Evolutionary conservation across 192 early-diverging fungal genomes (phyloP), one percentile per base, ranked within the genome.

Genomic region (Thamnidium elegans): DNA sequence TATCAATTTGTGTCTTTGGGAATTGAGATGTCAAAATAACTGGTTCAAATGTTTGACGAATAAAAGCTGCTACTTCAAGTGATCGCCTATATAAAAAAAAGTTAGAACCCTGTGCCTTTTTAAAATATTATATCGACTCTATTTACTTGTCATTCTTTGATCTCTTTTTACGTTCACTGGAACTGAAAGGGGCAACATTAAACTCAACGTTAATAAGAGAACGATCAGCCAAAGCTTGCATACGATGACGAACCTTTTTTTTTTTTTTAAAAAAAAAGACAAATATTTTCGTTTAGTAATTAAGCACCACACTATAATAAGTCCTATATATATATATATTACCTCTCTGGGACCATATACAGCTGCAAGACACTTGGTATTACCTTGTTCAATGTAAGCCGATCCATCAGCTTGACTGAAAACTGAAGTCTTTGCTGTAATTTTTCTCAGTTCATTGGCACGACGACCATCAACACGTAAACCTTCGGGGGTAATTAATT

Each of bases 341-440:
- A 87, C 89, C 78, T 97, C 94, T 43, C 90, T 78, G 2, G 97
- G 97, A 7, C 97, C 97, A 74, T 94, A 95, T 7, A 99, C 94
- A 14, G 90, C 87, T 0, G 86, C 90, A 15, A 99, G 79, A 52
- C 87, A 86, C 69, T 96, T 94, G 47, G 97, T 97, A 77, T 99
- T 96, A 61, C 97, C 97, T 65, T 93, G 91, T 78, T 96, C 93
- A 55, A 94, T 83, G 73, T 94, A 99, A 2, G 95, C 88, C 0
- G 94, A 96, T 47, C 97, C 97, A 61, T 99, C 95, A 0, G 95
- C 91, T 30, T 91, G 85, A 17, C 82, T 79, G 34, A 96, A 77
- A 9, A 94, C 89, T 0, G 85, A 86, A 3, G 89, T 90, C 19
- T 88, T 85, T 68, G 88, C 89, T 30, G 82, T 79, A 59, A 97